phyloP scores from a whole-genome alignment of 441 rosid species.

The Mallotus repandus region DNA sequence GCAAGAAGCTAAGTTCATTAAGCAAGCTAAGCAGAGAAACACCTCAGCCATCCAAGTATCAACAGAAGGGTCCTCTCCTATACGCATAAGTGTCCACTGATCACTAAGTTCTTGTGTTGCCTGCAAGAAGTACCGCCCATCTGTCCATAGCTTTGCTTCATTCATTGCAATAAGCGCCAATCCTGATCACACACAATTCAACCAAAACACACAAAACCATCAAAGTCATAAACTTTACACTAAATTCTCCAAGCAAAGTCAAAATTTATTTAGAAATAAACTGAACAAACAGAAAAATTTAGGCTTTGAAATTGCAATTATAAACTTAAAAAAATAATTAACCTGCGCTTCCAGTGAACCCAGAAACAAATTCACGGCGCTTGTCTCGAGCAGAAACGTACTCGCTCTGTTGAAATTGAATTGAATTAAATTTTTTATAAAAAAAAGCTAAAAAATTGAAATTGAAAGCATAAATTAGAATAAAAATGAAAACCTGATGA shows the following conservation, averaged over 20 bases:
- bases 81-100: constrained; percentile 88
- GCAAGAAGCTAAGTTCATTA: not conserved
- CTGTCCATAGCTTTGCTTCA: constrained; percentile 90
- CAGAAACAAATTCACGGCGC: constrained; percentile 85
- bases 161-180: constrained; percentile 69
- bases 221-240: too few relatives aligned
- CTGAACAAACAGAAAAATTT: too few relatives aligned
- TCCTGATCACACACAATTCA: constrained; percentile 39
- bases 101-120: constrained; percentile 74
- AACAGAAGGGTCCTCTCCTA: constrained; percentile 83
- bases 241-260: too few relatives aligned
- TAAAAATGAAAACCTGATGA: constrained; percentile 59
- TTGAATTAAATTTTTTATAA: not conserved
- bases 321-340: constrained; percentile 5
- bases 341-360: constrained; percentile 94
- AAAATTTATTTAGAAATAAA: too few relatives aligned
- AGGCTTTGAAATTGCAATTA: too few relatives aligned
- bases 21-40: constrained; percentile 23
- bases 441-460: not conserved
- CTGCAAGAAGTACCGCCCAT: constrained; percentile 91
- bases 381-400: constrained; percentile 82
- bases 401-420: constrained; percentile 58
- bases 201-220: not conserved
- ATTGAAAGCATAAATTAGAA: not conserved
- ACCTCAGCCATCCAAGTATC: constrained; percentile 87